Evolutionary conservation across 352 stramenopile species (phyloP).

Genomic region (Globisporangium lucens): DNA sequence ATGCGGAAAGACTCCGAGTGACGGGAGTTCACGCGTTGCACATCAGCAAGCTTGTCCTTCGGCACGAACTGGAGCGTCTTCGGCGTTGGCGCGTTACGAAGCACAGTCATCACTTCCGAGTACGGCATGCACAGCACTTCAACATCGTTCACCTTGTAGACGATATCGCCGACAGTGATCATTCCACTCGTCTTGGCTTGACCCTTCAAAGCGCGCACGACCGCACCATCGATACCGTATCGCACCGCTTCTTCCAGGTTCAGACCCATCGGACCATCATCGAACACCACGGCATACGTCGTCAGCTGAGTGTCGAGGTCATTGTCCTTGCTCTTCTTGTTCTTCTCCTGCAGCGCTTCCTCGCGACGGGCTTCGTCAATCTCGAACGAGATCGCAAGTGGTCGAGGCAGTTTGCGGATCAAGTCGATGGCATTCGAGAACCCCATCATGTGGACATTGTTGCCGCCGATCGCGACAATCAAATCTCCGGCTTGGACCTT

Average conservation of each 20-base stretch:
- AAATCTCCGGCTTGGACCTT: slow-evolving; percentile 80
- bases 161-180: slow-evolving; percentile 83
- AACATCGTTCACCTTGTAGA: slow-evolving; percentile 85
- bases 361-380: slow-evolving; percentile 65
- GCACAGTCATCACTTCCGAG: slow-evolving; percentile 78
- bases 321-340: slow-evolving; percentile 46
- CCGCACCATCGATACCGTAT: slow-evolving; percentile 78
- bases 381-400: slow-evolving; percentile 80
- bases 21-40: slow-evolving; percentile 80
- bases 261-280: slow-evolving; percentile 79
- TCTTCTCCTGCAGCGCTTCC: slow-evolving; percentile 56
- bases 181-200: slow-evolving; percentile 81
- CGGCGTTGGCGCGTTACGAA: slow-evolving; percentile 58
- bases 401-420: slow-evolving; percentile 78
- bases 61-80: slow-evolving; percentile 85
- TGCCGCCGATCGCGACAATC: slow-evolving; percentile 81
- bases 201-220: slow-evolving; percentile 78
- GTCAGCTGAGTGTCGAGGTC: slow-evolving; percentile 72
- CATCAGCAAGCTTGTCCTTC: slow-evolving; percentile 81
- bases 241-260: slow-evolving; percentile 83
- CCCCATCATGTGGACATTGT: slow-evolving; percentile 72
- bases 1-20: slow-evolving; percentile 75
- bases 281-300: slow-evolving; percentile 84
- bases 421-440: slow-evolving; percentile 83
- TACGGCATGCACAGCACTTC: slow-evolving; percentile 86